phyloP scores from a whole-genome alignment of 1,139 yeast genomes.

The Keqinozyma sinolaborantium region DNA sequence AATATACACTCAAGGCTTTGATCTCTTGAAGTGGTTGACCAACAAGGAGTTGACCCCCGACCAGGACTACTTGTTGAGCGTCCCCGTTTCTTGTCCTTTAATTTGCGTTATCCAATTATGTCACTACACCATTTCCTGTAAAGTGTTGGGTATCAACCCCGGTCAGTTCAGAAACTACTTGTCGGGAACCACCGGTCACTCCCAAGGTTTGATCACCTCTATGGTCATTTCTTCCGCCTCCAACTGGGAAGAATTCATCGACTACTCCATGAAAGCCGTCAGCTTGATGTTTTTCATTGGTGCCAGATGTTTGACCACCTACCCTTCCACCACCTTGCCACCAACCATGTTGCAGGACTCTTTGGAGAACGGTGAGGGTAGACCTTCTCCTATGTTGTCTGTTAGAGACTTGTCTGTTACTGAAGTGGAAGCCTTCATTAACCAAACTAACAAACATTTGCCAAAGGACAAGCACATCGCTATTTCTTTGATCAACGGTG shows the following conservation, averaged over 20 bases:
- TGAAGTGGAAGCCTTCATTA: constrained; percentile 77
- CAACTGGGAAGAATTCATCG: constrained; percentile 80
- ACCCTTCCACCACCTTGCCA: constrained; percentile 92
- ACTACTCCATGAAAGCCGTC: constrained; percentile 72
- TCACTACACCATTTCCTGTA: constrained; percentile 87
- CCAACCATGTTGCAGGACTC: constrained; percentile 94
- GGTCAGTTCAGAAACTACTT: constrained; percentile 76
- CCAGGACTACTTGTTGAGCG: constrained; percentile 80
- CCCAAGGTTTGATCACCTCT: constrained; percentile 95
- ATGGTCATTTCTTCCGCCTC: constrained; percentile 84
- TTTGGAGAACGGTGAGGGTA: constrained; percentile 91
- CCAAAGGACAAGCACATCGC: constrained; percentile 89
- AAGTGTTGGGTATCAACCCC: constrained; percentile 81
- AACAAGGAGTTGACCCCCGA: constrained; percentile 87
- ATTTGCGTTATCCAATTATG: constrained; percentile 94
- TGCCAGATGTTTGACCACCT: constrained; percentile 82
- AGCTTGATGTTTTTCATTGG: constrained; percentile 90
- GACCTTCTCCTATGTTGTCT: constrained; percentile 96
- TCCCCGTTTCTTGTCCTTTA: constrained; percentile 93
- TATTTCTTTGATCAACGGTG: constrained; percentile 90
- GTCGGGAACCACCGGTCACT: constrained; percentile 93
- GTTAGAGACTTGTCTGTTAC: constrained; percentile 79
- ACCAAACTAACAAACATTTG: constrained; percentile 86
- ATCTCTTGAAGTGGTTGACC: constrained; percentile 81
- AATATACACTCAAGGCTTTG: constrained; percentile 91